A percentile compares a stretch with the other conserved stretches of the same genome.
phyloP scores from a whole-genome alignment of 192 early-diverging fungal genomes.

The Coemansia sp. region DNA sequence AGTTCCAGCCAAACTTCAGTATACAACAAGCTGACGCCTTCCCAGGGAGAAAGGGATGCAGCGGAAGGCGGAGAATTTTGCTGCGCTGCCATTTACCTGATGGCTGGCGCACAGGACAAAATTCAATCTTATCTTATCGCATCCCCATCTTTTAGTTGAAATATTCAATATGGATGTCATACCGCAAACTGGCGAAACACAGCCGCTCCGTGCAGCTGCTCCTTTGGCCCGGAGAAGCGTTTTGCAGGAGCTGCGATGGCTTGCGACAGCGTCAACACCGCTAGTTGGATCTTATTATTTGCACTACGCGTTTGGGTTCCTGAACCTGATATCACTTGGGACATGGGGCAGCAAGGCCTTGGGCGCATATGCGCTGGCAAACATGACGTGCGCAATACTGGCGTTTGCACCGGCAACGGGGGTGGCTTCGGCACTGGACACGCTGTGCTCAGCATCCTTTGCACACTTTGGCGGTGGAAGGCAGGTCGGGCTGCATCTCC shows the following conservation, averaged over 20 bases:
- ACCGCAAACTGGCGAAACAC: constrained; percentile 8
- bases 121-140: not conserved
- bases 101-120: too few relatives aligned
- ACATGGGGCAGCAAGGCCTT: constrained; percentile 61
- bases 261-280: constrained; percentile 43
- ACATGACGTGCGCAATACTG: constrained; percentile 70
- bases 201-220: constrained; percentile 3
- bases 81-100: too few relatives aligned
- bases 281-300: constrained; percentile 63
- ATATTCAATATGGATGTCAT: not conserved
- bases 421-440: constrained; percentile 72
- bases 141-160: not conserved
- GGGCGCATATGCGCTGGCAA: constrained; percentile 64
- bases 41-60: too few relatives aligned
- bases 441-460: constrained; percentile 69
- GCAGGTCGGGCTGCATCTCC: constrained; percentile 69
- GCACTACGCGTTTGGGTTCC: constrained; percentile 64
- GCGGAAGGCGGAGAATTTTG: too few relatives aligned
- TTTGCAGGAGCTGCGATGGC: constrained; percentile 25
- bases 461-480: constrained; percentile 58
- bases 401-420: constrained; percentile 74
- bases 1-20: too few relatives aligned
- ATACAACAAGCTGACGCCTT: too few relatives aligned
- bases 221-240: not conserved
- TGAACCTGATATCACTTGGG: constrained; percentile 64